These are phyloP conservation scores for Ogataea nakhonphanomensis DNA, from an alignment of 805 yeast species.

Conservation along the genomic window DNA sequence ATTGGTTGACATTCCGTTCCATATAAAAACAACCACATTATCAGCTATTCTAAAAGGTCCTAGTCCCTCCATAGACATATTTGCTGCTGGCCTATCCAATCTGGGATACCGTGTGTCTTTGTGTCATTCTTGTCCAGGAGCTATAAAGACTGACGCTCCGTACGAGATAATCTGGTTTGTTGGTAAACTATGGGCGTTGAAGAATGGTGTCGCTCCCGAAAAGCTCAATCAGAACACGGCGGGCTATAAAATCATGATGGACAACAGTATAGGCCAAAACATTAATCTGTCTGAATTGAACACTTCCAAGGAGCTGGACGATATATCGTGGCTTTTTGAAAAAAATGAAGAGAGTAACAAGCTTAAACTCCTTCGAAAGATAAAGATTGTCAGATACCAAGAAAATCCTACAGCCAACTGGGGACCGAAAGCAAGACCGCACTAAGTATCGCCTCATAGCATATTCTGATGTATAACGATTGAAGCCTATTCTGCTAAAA, in stretches of 20 bases:
- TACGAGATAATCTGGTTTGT: conserved; percentile 76
- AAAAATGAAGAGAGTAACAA: conserved; percentile 54
- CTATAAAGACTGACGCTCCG: conserved; percentile 88
- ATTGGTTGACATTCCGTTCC: conserved; percentile 64
- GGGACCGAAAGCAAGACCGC: conserved; percentile 88
- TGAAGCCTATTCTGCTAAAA: too few relatives aligned
- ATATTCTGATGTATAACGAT: neutral
- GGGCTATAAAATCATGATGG: conserved; percentile 56
- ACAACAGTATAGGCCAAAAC: conserved; percentile 34
- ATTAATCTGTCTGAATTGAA: conserved; percentile 32
- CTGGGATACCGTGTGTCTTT: conserved; percentile 78
- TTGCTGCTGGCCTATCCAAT: conserved; percentile 79
- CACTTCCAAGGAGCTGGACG: conserved; percentile 23
- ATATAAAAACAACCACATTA: conserved; percentile 74
- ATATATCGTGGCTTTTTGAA: conserved; percentile 51
- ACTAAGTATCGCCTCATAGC: conserved; percentile 12
- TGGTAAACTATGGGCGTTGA: conserved; percentile 58
- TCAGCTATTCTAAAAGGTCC: conserved; percentile 76
- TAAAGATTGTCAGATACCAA: conserved; percentile 84
- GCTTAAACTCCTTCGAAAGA: conserved; percentile 60
- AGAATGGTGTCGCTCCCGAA: conserved; percentile 38
- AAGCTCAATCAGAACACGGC: conserved; percentile 48
- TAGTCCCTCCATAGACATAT: conserved; percentile 71
- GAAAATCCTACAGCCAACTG: conserved; percentile 91
- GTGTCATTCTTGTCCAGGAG: conserved; percentile 85